Conservation (phyloP, 257 asterid species). For the Nicotiana obtusifolia region DNA sequence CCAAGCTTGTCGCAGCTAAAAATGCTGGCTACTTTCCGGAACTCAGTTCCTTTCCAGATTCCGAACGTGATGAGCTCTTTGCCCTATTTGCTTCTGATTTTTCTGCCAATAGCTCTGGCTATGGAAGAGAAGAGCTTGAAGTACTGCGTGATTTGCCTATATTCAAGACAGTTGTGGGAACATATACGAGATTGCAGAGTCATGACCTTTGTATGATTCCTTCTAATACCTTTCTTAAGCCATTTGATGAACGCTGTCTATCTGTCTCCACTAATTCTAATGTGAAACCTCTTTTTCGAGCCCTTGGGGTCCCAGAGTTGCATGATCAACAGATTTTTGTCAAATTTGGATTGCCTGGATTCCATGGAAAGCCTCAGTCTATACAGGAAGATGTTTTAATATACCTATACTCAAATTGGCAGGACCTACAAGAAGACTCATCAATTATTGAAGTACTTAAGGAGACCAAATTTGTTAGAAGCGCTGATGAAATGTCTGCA, state of each 20-base stretch:
- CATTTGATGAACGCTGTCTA: conserved; percentile 68
- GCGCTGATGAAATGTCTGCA: conserved; percentile 65
- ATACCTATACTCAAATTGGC: conserved; percentile 76
- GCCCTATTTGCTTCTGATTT: conserved; percentile 68
- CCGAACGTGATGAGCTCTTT: conserved; percentile 68
- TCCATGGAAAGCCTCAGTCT: conserved; percentile 53
- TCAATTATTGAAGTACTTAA: conserved; percentile 65
- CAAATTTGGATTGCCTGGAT: conserved; percentile 78
- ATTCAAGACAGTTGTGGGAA: conserved; percentile 68
- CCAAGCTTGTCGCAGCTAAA: conserved; percentile 84
- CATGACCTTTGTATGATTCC: conserved; percentile 73
- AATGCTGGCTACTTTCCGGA: conserved; percentile 72
- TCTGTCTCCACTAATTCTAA: conserved; percentile 50
- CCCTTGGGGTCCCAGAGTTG: conserved; percentile 84
- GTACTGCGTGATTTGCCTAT: conserved; percentile 79
- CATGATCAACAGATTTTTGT: conserved; percentile 73
- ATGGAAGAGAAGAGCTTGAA: conserved; percentile 72
- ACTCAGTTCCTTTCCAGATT: conserved; percentile 45
- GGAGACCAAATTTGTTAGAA: conserved; percentile 70
- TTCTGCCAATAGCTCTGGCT: conserved; percentile 41
- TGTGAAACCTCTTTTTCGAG: conserved; percentile 65
- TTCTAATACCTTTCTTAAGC: conserved; percentile 86
- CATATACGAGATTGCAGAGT: conserved; percentile 53
- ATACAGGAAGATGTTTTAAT: conserved; percentile 90
- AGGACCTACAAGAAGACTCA: conserved; percentile 67